phyloP scores from a whole-genome alignment of 2,329 filamentous ascomycete genomes.

The Apiospora koreana region DNA sequence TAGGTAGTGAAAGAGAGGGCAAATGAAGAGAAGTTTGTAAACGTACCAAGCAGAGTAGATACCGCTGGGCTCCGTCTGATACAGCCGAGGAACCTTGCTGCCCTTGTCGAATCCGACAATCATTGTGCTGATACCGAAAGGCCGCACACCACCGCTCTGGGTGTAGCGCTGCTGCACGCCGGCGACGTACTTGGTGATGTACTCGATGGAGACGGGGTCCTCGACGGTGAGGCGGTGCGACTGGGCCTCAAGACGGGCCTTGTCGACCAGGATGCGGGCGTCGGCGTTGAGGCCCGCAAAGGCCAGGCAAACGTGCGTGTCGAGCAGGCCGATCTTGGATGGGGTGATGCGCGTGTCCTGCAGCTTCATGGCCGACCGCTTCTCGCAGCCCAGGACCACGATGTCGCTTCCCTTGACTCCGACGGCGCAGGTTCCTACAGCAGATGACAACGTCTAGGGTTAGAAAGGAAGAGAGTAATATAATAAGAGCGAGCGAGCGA shows the following conservation, averaged over 20 bases:
- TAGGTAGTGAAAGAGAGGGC: neutral
- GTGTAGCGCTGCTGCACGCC: conserved; percentile 99
- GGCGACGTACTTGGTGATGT: conserved; percentile 98
- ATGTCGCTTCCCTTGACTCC: conserved; percentile 94
- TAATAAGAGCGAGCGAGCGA: conserved; percentile 17
- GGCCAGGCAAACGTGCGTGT: conserved; percentile 93
- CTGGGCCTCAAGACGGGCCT: conserved; percentile 94
- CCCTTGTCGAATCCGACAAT: conserved; percentile 98
- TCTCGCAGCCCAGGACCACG: conserved; percentile 96
- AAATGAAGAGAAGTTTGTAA: neutral
- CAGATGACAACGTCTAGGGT: conserved; percentile 26
- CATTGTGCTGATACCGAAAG: conserved; percentile 98
- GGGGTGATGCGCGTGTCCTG: conserved; percentile 99
- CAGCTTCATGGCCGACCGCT: conserved; percentile 98
- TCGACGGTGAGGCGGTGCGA: conserved; percentile 96
- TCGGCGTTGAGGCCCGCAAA: conserved; percentile 98
- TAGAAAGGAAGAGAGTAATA: neutral
- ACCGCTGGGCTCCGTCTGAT: conserved; percentile 98
- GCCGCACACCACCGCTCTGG: conserved; percentile 94
- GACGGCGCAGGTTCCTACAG: conserved; percentile 88
- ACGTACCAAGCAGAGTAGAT: conserved; percentile 97
- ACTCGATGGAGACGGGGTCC: conserved; percentile 96
- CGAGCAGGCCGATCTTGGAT: conserved; percentile 95
- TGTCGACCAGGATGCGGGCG: conserved; percentile 96
- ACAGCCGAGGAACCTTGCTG: conserved; percentile 84